Conservation (phyloP, 768 basidiomycete species). For the Rhodotorula paludigena region DNA sequence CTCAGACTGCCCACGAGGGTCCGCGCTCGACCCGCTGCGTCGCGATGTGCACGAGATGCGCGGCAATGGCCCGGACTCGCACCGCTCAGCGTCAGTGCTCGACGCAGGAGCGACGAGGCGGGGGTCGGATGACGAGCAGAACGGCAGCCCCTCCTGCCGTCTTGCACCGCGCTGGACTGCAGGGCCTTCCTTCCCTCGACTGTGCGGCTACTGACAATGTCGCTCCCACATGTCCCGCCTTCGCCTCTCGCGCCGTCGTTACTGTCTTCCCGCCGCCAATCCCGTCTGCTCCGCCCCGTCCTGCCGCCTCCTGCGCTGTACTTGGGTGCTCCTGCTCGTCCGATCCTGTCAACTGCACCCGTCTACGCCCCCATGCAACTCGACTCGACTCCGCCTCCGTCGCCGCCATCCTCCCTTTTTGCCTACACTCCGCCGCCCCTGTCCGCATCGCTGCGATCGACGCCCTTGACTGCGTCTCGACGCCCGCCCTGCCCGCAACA, state of each 20-base stretch:
- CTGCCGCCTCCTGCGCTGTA: not conserved
- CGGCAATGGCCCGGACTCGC: not conserved
- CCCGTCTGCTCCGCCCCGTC: not conserved
- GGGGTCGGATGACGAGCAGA: not conserved
- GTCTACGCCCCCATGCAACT: not conserved
- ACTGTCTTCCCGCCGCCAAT: not conserved
- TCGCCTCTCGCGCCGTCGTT: not conserved
- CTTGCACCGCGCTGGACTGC: not conserved
- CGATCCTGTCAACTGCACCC: not conserved
- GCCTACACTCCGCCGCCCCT: not conserved
- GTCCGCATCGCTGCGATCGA: not conserved
- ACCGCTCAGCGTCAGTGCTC: not conserved
- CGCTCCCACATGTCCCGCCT: not conserved
- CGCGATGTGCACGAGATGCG: not conserved
- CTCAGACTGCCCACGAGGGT: not conserved
- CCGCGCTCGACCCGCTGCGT: not conserved
- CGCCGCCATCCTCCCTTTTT: not conserved
- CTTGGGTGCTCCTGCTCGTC: not conserved
- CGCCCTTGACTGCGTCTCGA: not conserved
- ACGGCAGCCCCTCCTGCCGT: not conserved
- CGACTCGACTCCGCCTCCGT: conserved; percentile 5
- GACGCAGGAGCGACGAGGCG: not conserved
- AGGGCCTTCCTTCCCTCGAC: no score
- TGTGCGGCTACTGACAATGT: not conserved
- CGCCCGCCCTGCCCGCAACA: not conserved